These are phyloP conservation scores for Anisodus tanguticus DNA, from an alignment of 257 asterid species.

Conservation along the genomic window DNA sequence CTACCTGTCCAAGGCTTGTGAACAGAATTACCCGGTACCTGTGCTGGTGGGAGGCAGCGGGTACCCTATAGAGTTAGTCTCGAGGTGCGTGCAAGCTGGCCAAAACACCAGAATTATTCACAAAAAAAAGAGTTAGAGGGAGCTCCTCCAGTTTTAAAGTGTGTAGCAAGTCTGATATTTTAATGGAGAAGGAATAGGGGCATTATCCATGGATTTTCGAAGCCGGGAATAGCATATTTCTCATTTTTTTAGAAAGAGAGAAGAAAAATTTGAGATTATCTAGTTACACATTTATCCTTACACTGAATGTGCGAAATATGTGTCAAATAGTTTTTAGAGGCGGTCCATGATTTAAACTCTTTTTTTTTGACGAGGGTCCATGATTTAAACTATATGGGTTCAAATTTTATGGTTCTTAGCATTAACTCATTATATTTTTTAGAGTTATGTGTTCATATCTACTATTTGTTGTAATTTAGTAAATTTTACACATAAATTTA, in stretches of 20 bases:
- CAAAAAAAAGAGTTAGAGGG: background rate
- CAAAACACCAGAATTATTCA: background rate
- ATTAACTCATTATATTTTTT: no score
- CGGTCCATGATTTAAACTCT: no score
- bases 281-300: background rate
- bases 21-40: background rate
- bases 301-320: background rate
- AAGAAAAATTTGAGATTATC: background rate
- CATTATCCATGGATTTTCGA: background rate
- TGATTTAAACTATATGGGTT: no score
- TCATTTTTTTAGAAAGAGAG: background rate
- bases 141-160: background rate
- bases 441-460: no score
- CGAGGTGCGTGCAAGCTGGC: background rate
- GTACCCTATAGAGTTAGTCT: background rate
- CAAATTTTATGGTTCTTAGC: no score
- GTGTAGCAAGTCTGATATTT: background rate
- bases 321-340: background rate
- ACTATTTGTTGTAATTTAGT: no score
- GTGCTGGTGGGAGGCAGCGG: background rate
- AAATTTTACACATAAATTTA: no score
- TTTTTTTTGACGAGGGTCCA: no score
- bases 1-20: background rate
- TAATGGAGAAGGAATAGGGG: background rate
- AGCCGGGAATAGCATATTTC: background rate